Base-by-base conservation (phyloP, 495 filamentous ascomycete species). In the Halenospora varia region DNA sequence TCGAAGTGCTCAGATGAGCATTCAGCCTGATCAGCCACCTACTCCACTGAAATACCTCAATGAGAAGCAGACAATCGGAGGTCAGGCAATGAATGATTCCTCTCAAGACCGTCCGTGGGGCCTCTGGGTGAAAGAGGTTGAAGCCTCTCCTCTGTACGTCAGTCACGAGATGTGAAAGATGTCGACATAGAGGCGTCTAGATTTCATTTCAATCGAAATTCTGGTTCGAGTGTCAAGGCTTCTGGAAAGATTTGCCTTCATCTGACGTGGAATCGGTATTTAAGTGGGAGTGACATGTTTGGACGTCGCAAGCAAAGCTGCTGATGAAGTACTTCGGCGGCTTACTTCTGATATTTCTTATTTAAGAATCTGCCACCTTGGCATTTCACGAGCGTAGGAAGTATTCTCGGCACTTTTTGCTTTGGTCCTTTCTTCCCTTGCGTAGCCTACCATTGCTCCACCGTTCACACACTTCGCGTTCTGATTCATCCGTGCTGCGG, bases 71-170 rank as follows among this genome's bases (percentile, higher is more conserved):
- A 53, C 59, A 2, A 23, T 22, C 22, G 65, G 55, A 10, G 20
- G 54, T 48, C 35, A 39, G 52, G 23, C 50, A 41, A 70, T 70
- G 59, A 69, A 63, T 26, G 51, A 60, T 23, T 47, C 51, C 15
- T 68, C 63, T 10, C 54, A 60, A 0, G 59, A 66, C 2, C 48
- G 68, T 40, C 68, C 77, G 4, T 78, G 77, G 77, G 53, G 51
- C 11, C 53, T 79, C 1, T 79, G 76, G 76, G 48, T 66, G 6
- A 65, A 66, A 29, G 74, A 79, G 53, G 71, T 78, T 3, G 60
- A 70, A 58, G 64, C 51, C 1, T 59, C 60, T n/a, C 47, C 47
- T 4, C 45, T 77, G 44, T 77, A 77, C 41, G 10, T 4, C 13
- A 52, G 25, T 19, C 6, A 35, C 15, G n/a, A n/a, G 15, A n/a